Base-by-base conservation (phyloP, 176 grass and related monocot species). In the Hordeum marinum region DNA sequence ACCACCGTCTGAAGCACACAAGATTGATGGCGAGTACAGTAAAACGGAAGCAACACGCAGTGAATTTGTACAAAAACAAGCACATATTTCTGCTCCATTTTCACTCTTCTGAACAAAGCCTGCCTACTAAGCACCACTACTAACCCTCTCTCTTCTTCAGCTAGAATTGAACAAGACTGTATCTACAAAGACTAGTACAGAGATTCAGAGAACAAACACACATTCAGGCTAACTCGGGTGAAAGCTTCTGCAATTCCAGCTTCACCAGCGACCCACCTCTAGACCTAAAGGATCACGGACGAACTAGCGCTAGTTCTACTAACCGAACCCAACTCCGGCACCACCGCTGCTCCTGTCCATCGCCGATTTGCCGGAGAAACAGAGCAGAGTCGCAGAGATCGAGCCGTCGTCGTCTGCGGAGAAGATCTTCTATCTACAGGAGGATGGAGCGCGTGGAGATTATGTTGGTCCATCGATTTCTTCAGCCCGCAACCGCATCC, bases 291-390 rank as follows among this genome's bases (percentile, higher is more conserved):
- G 32, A 63, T 12, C 29, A 29, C 29, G 29, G 2, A 29, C 29
- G 29, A 29, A 29, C 29, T 29, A 29, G 29, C 29, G 29, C 29
- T 29, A 29, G 29, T 29, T 29, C 17, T 29, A 14, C 26, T 5
- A 0, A 18, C 48, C 7, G 48, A 7, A 39, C 59, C 11, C 9
- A 84, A 64, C 66, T 72, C 71, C 15, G 34, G 17, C 77, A 48
- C 36, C 82, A 37, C 32, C 78, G 27, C 12, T 74, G 5, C 48
- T 34, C 20, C 31, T 77, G 26, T 29, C 29, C 4, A 39, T 72
- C 8, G 71, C 75, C 72, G 68, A 59, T 15, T 77, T 82, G 72
- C 48, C 12, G 43, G 79, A 55, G 80, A 65, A 65, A 50, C 15
- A 17, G 35, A 36, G 68, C 13, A 18, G 48, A 52, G 48, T 15